phyloP scores from a whole-genome alignment of 192 early-diverging fungal genomes.

The Allomyces macrogynus region DNA sequence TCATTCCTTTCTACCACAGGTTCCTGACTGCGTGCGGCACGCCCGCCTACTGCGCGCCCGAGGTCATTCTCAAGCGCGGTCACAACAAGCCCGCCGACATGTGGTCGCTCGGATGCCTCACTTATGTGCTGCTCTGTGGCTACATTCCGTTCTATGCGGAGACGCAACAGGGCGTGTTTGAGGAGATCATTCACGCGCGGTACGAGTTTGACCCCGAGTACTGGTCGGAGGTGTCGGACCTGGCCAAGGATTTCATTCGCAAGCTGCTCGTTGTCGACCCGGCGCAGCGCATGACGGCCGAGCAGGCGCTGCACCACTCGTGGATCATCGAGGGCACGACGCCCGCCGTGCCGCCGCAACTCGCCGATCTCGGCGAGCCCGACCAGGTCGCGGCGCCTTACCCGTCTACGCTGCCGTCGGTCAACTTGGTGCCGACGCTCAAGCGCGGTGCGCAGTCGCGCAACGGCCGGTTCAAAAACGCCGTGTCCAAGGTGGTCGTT shows the following conservation, averaged over 20 bases:
- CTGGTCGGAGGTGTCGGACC: neutral
- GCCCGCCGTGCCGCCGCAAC: too few species aligned
- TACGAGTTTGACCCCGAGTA: constrained; percentile 4
- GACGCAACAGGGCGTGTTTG: neutral
- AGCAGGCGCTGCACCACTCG: constrained; percentile 49
- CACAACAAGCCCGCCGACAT: constrained; percentile 26
- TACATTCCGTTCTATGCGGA: constrained; percentile 37
- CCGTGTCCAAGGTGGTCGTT: neutral
- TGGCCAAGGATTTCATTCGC: constrained; percentile 48
- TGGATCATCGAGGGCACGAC: constrained; percentile 29
- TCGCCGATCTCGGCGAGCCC: too few species aligned
- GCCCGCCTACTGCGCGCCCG: constrained; percentile 7
- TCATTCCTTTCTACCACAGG: too few species aligned
- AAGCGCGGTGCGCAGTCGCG: neutral
- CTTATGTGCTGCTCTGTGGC: constrained; percentile 54
- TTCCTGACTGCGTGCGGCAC: constrained; percentile 5
- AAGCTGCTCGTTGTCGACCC: constrained; percentile 47
- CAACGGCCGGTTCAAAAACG: neutral
- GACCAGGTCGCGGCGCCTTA: neutral
- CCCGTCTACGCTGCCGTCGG: neutral
- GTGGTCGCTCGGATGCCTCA: constrained; percentile 61
- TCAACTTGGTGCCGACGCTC: neutral
- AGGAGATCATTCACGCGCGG: neutral
- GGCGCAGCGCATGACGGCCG: constrained; percentile 45
- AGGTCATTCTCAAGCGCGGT: constrained; percentile 6